These are phyloP conservation scores for Hypholoma fasciculare DNA, from an alignment of 768 basidiomycete species.

Conservation along the genomic window DNA sequence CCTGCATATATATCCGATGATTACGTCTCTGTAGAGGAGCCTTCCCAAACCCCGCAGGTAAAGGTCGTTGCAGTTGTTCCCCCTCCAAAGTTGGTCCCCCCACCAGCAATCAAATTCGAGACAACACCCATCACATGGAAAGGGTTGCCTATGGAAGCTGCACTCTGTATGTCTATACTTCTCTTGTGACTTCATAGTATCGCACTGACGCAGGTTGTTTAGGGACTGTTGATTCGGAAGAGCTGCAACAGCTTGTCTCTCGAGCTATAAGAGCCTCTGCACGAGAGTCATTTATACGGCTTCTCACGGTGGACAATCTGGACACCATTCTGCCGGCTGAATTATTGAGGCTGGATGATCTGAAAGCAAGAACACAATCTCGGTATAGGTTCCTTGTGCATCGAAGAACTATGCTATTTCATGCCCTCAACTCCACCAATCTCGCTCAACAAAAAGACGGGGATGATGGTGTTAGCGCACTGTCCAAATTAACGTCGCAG, in stretches of 20 bases:
- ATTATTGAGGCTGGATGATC: constrained; percentile 51
- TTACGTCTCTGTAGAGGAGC: background rate
- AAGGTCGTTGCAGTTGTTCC: constrained; percentile 1
- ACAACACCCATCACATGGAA: constrained; percentile 61
- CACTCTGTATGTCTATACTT: constrained; percentile 42
- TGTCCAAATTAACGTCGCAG: constrained; percentile 50
- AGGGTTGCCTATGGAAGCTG: constrained; percentile 68
- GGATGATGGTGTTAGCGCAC: constrained; percentile 36
- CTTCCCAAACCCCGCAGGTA: background rate
- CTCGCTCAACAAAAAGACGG: constrained; percentile 32
- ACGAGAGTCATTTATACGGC: constrained; percentile 67
- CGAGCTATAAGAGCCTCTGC: constrained; percentile 70
- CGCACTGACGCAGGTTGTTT: constrained; percentile 8
- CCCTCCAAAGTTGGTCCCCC: constrained; percentile 40
- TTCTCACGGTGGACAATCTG: constrained; percentile 62
- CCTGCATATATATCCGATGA: background rate
- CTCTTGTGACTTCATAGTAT: background rate
- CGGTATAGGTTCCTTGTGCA: constrained; percentile 69
- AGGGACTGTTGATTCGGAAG: constrained; percentile 60
- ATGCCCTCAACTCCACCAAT: constrained; percentile 61
- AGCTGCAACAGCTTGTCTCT: constrained; percentile 73
- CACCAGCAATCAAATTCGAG: constrained; percentile 59
- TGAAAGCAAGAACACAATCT: constrained; percentile 57
- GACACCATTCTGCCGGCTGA: constrained; percentile 62
- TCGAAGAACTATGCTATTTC: constrained; percentile 68